Evolutionary conservation across 2,329 filamentous ascomycete species (phyloP).

Genomic region (Neophaeococcomyces mojaviensis): DNA sequence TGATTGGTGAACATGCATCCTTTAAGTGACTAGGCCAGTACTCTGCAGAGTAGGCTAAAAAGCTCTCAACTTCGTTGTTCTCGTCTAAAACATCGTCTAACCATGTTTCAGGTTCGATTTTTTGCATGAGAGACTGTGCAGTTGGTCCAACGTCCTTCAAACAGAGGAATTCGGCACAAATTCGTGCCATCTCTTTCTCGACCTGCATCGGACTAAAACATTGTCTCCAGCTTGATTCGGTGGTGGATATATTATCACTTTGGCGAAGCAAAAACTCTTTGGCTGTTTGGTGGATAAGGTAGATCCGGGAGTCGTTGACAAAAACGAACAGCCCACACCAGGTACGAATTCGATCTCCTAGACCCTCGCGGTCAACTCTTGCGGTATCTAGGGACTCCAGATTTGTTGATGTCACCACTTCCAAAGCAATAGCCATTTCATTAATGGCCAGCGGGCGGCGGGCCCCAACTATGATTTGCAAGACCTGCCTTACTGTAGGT

Average conservation of each 20-base stretch:
- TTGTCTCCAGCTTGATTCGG: conserved; percentile 6
- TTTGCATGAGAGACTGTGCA: no score
- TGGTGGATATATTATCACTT: background rate
- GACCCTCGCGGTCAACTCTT: conserved; percentile 10
- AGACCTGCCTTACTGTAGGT: conserved; percentile 12
- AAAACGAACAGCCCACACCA: conserved; percentile 33
- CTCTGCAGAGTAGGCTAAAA: background rate
- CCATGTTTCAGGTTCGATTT: no score
- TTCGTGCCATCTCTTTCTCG: conserved; percentile 9
- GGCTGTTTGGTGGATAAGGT: conserved; percentile 36
- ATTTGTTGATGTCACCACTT: no score
- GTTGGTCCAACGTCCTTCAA: background rate
- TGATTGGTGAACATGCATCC: background rate
- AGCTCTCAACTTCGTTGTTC: background rate
- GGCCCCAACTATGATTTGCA: conserved; percentile 25
- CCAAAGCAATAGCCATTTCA: conserved; percentile 24
- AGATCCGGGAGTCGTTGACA: conserved; percentile 29
- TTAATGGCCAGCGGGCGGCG: conserved; percentile 21
- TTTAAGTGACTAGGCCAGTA: background rate
- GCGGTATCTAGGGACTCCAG: conserved; percentile 19
- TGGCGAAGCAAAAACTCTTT: conserved; percentile 30
- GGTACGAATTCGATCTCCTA: conserved; percentile 21
- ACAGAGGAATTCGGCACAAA: conserved; percentile 9
- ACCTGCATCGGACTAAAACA: conserved; percentile 4
- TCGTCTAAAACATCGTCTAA: no score